Percentiles rank a stretch among this genome's conserved stretches.
Evolutionary conservation across 257 asterid species (phyloP).

Genomic region (Paraleonurus japonicus): DNA sequence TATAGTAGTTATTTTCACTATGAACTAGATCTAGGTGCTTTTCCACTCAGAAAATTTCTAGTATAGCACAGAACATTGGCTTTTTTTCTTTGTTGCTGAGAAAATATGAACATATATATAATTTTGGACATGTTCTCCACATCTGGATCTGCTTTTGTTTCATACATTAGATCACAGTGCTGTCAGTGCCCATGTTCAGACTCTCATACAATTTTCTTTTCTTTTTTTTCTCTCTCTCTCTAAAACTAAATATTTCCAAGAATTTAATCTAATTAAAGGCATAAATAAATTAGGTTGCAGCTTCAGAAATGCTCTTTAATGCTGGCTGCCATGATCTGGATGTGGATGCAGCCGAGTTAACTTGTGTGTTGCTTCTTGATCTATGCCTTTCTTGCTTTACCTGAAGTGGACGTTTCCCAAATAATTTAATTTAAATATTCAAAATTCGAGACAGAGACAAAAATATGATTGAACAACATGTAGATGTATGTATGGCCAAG

Average conservation of each 20-base stretch:
- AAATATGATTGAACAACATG: background rate
- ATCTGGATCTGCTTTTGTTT: constrained; percentile 35
- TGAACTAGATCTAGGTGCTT: background rate
- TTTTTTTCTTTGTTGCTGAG: no score
- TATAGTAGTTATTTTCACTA: no score
- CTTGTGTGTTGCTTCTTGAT: constrained; percentile 41
- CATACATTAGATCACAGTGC: constrained; percentile 26
- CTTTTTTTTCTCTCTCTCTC: background rate
- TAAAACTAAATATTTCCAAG: constrained; percentile 20
- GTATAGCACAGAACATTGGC: no score
- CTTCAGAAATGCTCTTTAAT: constrained; percentile 78
- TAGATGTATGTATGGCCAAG: constrained; percentile 25
- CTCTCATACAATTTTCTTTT: background rate
- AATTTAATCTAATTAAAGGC: constrained; percentile 28
- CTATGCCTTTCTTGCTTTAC: constrained; percentile 55
- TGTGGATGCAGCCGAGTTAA: constrained; percentile 45
- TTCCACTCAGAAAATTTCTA: background rate
- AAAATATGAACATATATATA: background rate
- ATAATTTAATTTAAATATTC: background rate
- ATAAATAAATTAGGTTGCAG: constrained; percentile 36
- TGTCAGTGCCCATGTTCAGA: constrained; percentile 34
- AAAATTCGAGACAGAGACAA: background rate
- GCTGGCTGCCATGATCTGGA: constrained; percentile 79
- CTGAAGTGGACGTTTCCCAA: constrained; percentile 30
- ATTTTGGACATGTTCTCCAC: constrained; percentile 27